Conservation (phyloP, 108 stramenopile genomes). For the Pseudonitzschia pungens region DNA sequence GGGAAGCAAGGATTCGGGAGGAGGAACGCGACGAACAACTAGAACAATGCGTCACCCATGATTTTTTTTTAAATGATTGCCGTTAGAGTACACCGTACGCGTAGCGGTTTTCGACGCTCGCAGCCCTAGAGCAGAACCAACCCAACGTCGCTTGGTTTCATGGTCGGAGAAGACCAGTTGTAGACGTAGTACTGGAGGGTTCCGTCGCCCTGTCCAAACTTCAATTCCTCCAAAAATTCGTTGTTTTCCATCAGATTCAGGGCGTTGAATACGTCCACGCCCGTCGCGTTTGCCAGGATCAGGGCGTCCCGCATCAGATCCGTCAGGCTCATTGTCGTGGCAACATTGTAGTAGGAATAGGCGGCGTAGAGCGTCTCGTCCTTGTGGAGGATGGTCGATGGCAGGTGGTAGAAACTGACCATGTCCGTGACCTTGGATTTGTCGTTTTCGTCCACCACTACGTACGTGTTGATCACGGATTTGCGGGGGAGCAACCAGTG, state of each 20-base stretch:
- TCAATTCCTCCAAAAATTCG: slow-evolving; percentile 83
- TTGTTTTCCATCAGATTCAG: slow-evolving; percentile 98
- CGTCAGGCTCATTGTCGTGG: slow-evolving; percentile 73
- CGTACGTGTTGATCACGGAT: slow-evolving; percentile 91
- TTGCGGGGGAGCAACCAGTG: slow-evolving; percentile 96
- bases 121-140: slow-evolving; percentile 87
- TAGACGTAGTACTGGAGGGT: slow-evolving; percentile 98
- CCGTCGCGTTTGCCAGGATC: slow-evolving; percentile 77
- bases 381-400: slow-evolving; percentile 83
- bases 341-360: slow-evolving; percentile 98
- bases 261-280: slow-evolving; percentile 98
- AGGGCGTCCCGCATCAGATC: slow-evolving; percentile 95
- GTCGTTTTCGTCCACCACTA: slow-evolving; percentile 70
- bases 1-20: too few species aligned
- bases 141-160: slow-evolving; percentile 87
- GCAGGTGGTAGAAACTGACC: slow-evolving; percentile 94
- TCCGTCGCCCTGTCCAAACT: slow-evolving; percentile 98
- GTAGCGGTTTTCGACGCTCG: not conserved
- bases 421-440: slow-evolving; percentile 79
- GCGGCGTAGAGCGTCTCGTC: slow-evolving; percentile 89
- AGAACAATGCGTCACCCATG: too few species aligned
- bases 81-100: too few species aligned
- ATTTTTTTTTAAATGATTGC: not conserved
- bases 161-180: slow-evolving; percentile 93
- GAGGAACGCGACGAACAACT: too few species aligned